Evolutionary conservation across 2,329 filamentous ascomycete species (phyloP).

Genomic region (Dothistroma pini): DNA sequence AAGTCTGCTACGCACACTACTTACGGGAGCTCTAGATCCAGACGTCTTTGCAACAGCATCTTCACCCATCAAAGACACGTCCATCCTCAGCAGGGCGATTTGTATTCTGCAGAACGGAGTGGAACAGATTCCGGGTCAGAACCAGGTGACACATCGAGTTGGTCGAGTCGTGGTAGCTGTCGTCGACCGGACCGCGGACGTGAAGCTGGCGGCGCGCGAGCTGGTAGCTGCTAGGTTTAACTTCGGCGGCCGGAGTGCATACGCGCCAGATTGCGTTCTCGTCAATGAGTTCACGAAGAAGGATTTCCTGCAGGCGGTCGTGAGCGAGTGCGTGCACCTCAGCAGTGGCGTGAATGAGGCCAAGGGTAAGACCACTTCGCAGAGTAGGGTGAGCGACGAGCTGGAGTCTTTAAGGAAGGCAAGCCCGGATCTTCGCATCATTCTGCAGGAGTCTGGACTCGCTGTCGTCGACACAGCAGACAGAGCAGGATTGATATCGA

Average conservation of each 20-base stretch:
- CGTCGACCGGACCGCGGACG: constrained; percentile 58
- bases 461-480: constrained; percentile 27
- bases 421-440: constrained; percentile 15
- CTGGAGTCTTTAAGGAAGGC: constrained; percentile 11
- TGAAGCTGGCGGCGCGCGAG: constrained; percentile 51
- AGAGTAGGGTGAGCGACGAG: constrained; percentile 1
- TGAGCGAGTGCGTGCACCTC: constrained; percentile 38
- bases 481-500: constrained; percentile 15
- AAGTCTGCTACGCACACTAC: constrained; percentile 37
- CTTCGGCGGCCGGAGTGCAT: constrained; percentile 56
- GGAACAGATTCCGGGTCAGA: constrained; percentile 14
- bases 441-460: constrained; percentile 23
- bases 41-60: constrained; percentile 49
- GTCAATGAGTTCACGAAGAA: constrained; percentile 62
- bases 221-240: constrained; percentile 54
- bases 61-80: constrained; percentile 29
- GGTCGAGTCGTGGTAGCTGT: constrained; percentile 49
- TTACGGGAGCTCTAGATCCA: constrained; percentile 43
- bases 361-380: constrained; percentile 7
- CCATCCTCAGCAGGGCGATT: constrained; percentile 27
- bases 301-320: constrained; percentile 51
- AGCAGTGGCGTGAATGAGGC: constrained; percentile 14
- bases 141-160: constrained; percentile 37
- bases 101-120: constrained; percentile 36
- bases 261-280: constrained; percentile 59